These are phyloP conservation scores for Rhododendron griersonianum DNA, from an alignment of 148 eudicot genomes.

Conservation along the genomic window DNA sequence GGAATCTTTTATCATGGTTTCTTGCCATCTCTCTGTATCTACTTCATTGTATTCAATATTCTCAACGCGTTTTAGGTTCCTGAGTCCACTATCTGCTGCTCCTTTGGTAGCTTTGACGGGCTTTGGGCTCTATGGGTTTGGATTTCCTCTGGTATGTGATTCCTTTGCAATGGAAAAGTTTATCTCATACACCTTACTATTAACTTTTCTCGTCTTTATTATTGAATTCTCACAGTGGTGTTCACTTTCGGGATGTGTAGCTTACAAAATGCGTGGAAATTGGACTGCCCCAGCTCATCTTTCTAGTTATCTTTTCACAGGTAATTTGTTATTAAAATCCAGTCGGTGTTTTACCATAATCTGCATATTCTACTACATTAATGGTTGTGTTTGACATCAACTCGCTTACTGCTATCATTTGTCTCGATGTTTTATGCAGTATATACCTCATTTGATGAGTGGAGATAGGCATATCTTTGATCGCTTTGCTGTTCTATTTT, in stretches of 20 bases:
- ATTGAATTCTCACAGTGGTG: background rate
- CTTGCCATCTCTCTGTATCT: background rate
- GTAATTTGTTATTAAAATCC: constrained; percentile 3
- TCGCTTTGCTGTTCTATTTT: constrained; percentile 77
- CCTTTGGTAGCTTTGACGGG: constrained; percentile 82
- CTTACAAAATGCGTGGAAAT: constrained; percentile 26
- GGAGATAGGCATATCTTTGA: constrained; percentile 59
- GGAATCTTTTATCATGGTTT: background rate
- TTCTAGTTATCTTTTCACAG: constrained; percentile 25
- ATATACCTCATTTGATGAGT: constrained; percentile 63
- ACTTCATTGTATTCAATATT: background rate
- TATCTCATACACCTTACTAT: constrained; percentile 4
- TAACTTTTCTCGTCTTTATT: background rate
- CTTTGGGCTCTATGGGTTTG: constrained; percentile 74
- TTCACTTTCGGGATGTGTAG: constrained; percentile 14
- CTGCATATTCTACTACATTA: background rate
- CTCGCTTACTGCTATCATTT: background rate
- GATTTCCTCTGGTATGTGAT: constrained; percentile 79
- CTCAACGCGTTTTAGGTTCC: constrained; percentile 36
- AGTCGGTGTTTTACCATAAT: background rate
- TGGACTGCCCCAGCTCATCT: constrained; percentile 24
- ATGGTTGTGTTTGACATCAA: background rate
- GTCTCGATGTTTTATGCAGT: constrained; percentile 39
- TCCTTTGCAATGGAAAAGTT: background rate
- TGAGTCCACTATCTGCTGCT: constrained; percentile 78